Base-by-base conservation (phyloP, 2,329 filamentous ascomycete genomes). In the Fusarium avenaceum region DNA sequence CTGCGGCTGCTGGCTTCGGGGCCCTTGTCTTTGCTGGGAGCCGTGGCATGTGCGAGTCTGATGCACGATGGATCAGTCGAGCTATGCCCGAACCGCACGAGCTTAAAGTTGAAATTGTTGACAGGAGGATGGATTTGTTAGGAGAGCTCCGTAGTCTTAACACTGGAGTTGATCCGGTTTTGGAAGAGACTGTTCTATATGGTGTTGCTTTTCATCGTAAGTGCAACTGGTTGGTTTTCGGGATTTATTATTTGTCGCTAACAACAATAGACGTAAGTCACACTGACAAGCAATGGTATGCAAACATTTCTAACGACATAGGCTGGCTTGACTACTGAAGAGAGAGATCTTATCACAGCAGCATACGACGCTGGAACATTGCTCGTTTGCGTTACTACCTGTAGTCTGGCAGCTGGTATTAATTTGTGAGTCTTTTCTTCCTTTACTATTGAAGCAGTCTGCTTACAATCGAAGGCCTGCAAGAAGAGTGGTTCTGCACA, bases 361-460 rank as follows among this genome's bases (percentile, higher is more conserved):
- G 90, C 90, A 14, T 94, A 93, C 68, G 91, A 94, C 73, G 77
- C 80, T 39, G 90, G 91, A 1, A 81, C 86, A 7, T 75, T 94
- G 19, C 90, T 90, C 69, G 87, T 93, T 1, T 89, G 92, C 52
- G 88, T 93, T 17, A 92, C 92, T 38, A 94, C 92, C 3, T 93
- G 91, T 72, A 93, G 90, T 74, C 84, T 94, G 57, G 92, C 92
- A n/a, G 92, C 91, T 15, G 92, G 92, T n/a, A 92, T 94, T 60
- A 94, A 94, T 76, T 80, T 94, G 73, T 83, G 63, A 58, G 79
- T 67, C 17, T 26, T 11, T 6, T 7, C 35, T n/a, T 10, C 3
- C 13, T 9, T 8, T 28, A 6, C 9, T 55, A 15, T n/a, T 20
- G 9, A 19, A 19, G 35, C 17, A 26, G 26, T 45, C 11, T 44